A percentile compares a stretch with the other conserved stretches of the same genome.
Conservation (phyloP, 495 filamentous ascomycete genomes). For the Trichoderma parareesei region DNA sequence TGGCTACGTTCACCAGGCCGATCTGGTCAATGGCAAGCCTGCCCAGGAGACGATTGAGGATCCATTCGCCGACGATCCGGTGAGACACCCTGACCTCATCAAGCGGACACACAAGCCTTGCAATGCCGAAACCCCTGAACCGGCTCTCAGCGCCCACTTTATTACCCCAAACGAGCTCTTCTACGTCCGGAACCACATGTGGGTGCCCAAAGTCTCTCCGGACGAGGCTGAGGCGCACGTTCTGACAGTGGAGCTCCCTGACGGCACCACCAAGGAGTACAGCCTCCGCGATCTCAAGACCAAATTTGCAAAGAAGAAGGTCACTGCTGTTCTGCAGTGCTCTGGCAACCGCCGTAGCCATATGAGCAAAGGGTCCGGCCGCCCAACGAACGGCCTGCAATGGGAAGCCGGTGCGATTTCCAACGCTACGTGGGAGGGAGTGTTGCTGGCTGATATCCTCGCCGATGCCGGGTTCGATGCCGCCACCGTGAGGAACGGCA, state of each 20-base stretch:
- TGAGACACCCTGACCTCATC: constrained; percentile 38
- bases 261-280: constrained; percentile 43
- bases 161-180: constrained; percentile 47
- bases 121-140: constrained; percentile 48
- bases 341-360: constrained; percentile 54
- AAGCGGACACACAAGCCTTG: constrained; percentile 42
- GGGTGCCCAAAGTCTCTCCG: constrained; percentile 45
- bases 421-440: constrained; percentile 55
- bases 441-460: constrained; percentile 49
- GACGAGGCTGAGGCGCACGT: constrained; percentile 34
- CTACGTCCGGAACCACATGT: constrained; percentile 57
- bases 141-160: constrained; percentile 36
- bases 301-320: constrained; percentile 42
- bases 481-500: neutral
- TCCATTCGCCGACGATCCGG: constrained; percentile 46
- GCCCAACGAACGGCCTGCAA: constrained; percentile 48
- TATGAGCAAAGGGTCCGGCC: constrained; percentile 44
- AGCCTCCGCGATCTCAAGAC: constrained; percentile 44
- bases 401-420: constrained; percentile 52
- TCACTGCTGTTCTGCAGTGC: constrained; percentile 54
- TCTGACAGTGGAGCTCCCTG: constrained; percentile 46
- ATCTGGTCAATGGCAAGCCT: constrained; percentile 43
- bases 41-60: constrained; percentile 41
- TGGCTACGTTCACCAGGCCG: constrained; percentile 41
- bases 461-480: constrained; percentile 40